These are phyloP conservation scores for Moesziomyces parantarcticus DNA, from an alignment of 1,284 basidiomycete genomes.

Conservation along the genomic window DNA sequence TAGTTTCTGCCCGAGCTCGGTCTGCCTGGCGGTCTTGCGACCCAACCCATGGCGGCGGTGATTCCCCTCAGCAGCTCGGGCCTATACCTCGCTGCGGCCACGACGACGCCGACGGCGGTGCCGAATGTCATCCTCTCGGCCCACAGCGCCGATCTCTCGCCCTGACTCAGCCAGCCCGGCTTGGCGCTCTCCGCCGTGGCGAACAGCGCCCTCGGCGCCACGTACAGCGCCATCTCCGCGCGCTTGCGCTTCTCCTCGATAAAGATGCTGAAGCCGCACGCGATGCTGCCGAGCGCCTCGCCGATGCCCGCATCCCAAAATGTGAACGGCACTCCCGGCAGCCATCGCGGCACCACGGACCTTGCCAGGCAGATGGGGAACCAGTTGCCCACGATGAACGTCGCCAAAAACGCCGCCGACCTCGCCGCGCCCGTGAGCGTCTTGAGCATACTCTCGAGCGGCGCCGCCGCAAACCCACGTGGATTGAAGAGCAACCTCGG, in stretches of 20 bases:
- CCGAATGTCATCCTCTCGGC: constrained; percentile 57
- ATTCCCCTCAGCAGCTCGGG: constrained; percentile 58
- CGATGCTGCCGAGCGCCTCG: constrained; percentile 39
- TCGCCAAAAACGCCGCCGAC: constrained; percentile 68
- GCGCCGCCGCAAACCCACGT: constrained; percentile 41
- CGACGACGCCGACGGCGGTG: constrained; percentile 45
- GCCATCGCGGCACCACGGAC: constrained; percentile 49
- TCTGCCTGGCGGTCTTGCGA: constrained; percentile 25
- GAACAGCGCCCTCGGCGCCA: constrained; percentile 68
- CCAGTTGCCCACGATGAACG: constrained; percentile 68
- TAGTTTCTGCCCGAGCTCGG: constrained; percentile 23
- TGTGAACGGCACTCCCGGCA: constrained; percentile 42
- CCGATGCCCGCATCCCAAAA: constrained; percentile 60
- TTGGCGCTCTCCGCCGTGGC: constrained; percentile 53
- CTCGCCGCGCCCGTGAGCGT: constrained; percentile 64
- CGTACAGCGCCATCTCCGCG: constrained; percentile 69
- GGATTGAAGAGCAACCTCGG: constrained; percentile 67
- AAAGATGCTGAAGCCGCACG: constrained; percentile 61
- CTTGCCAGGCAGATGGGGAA: constrained; percentile 60
- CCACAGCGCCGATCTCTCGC: constrained; percentile 44
- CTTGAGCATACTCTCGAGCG: constrained; percentile 47
- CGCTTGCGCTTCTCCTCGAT: constrained; percentile 68
- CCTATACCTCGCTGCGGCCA: constrained; percentile 48
- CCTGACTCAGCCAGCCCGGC: constrained; percentile 57
- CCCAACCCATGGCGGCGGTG: constrained; percentile 55